These are phyloP conservation scores for Phoma herbarum DNA, from an alignment of 2,329 filamentous ascomycete species.

Conservation along the genomic window DNA sequence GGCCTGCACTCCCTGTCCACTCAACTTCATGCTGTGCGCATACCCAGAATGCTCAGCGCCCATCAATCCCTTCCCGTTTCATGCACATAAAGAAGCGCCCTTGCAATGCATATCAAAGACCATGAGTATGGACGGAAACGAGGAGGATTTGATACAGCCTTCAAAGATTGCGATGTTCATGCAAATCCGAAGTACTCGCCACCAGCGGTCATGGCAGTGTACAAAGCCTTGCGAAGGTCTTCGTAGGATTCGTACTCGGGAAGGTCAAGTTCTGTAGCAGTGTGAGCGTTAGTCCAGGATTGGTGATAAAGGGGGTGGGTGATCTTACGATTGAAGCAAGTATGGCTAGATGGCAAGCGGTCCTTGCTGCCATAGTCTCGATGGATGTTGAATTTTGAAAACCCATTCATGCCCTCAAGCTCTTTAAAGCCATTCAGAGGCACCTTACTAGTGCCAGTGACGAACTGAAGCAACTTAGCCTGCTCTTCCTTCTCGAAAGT, in stretches of 20 bases:
- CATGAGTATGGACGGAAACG: conserved; percentile 26
- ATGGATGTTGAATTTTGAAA: conserved; percentile 98
- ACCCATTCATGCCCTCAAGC: conserved; percentile 98
- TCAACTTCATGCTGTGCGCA: conserved; percentile 12
- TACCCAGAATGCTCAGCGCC: conserved; percentile 12
- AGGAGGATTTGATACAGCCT: conserved; percentile 15
- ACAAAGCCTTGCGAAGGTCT: conserved; percentile 81
- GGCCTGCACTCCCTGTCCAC: conserved; percentile 46
- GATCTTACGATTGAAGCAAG: conserved; percentile 97
- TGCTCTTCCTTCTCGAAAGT: conserved; percentile 99
- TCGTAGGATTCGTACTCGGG: conserved; percentile 99
- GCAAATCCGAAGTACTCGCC: conserved; percentile 98
- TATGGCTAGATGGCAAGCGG: conserved; percentile 93
- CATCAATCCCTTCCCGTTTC: conserved; percentile 20
- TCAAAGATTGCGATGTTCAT: conserved; percentile 57
- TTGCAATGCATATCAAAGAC: conserved; percentile 43
- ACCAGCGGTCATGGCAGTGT: conserved; percentile 96
- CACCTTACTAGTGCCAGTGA: conserved; percentile 97
- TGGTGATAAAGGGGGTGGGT: background rate
- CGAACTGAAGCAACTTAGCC: conserved; percentile 95
- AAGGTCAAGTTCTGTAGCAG: conserved; percentile 83
- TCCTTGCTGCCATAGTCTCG: conserved; percentile 97
- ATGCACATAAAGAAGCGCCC: conserved; percentile 39
- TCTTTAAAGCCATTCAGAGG: conserved; percentile 99
- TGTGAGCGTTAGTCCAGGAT: conserved; percentile 48